These are phyloP conservation scores for Pseudopyrenochaeta lycopersici DNA, from an alignment of 2,329 filamentous ascomycete species.

Conservation along the genomic window DNA sequence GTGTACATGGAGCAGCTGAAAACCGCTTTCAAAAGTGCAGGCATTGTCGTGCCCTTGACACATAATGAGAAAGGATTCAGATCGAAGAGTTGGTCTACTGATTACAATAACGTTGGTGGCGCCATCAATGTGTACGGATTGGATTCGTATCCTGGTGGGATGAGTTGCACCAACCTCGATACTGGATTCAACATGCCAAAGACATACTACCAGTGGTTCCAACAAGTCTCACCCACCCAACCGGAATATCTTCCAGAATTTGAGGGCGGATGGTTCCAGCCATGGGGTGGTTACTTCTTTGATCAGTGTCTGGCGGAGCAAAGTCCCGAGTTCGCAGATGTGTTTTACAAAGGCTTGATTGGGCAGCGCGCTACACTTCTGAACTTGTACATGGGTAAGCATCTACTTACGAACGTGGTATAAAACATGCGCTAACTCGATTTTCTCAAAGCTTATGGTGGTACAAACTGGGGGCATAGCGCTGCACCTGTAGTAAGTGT, in stretches of 20 bases:
- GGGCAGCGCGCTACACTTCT: slow-evolving; percentile 60
- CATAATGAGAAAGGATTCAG: slow-evolving; percentile 63
- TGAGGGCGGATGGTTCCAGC: slow-evolving; percentile 63
- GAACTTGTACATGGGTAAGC: slow-evolving; percentile 64
- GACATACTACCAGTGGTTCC: slow-evolving; percentile 66
- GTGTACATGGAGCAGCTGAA: slow-evolving; percentile 63
- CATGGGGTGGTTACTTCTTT: slow-evolving; percentile 63
- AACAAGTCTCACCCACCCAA: slow-evolving; percentile 64
- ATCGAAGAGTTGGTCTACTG: slow-evolving; percentile 61
- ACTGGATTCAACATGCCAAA: slow-evolving; percentile 61
- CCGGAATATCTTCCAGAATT: slow-evolving; percentile 64
- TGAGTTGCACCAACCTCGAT: slow-evolving; percentile 61
- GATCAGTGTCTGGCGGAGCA: slow-evolving; percentile 60
- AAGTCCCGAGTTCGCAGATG: slow-evolving; percentile 59
- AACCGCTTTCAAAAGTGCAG: slow-evolving; percentile 55
- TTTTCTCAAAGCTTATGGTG: no score
- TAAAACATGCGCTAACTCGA: no score
- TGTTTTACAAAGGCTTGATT: slow-evolving; percentile 67
- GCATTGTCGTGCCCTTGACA: slow-evolving; percentile 60
- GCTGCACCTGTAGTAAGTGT: slow-evolving; percentile 34
- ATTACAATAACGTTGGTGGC: slow-evolving; percentile 65
- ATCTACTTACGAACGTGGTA: no score
- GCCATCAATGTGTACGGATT: slow-evolving; percentile 61
- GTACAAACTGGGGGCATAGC: slow-evolving; percentile 65
- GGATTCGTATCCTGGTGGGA: slow-evolving; percentile 58